Percentiles rank a stretch among this genome's conserved stretches.
phyloP scores from a whole-genome alignment of 805 yeast species.

The Cyberlindnera maclurae region DNA sequence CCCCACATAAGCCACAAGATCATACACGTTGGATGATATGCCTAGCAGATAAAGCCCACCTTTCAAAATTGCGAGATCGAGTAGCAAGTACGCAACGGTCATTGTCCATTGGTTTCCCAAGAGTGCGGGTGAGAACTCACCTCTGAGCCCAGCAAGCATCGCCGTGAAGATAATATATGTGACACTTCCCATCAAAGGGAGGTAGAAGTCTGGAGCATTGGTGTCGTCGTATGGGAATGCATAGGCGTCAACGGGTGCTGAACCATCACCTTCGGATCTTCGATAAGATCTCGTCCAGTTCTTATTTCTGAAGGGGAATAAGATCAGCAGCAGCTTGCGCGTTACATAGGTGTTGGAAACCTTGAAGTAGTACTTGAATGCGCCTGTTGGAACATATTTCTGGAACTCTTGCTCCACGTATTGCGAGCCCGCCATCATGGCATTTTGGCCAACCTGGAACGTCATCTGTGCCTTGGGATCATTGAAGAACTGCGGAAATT shows the following conservation, averaged over 20 bases:
- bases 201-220: slow-evolving; percentile 94
- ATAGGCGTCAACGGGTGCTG: slow-evolving; percentile 28
- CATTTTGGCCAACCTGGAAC: slow-evolving; percentile 79
- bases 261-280: slow-evolving; percentile 28
- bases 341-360: slow-evolving; percentile 86
- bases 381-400: slow-evolving; percentile 40
- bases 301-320: slow-evolving; percentile 80
- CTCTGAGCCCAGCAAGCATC: slow-evolving; percentile 74
- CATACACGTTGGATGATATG: slow-evolving; percentile 68
- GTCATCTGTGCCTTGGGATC: slow-evolving; percentile 84
- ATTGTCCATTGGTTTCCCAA: slow-evolving; percentile 83
- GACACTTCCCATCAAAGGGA: slow-evolving; percentile 87
- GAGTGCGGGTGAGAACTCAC: slow-evolving; percentile 88
- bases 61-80: slow-evolving; percentile 72
- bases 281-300: slow-evolving; percentile 66
- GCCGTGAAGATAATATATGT: slow-evolving; percentile 85
- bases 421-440: slow-evolving; percentile 74
- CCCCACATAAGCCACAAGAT: slow-evolving; percentile 82
- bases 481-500: slow-evolving; percentile 39
- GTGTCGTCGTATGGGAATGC: slow-evolving; percentile 80
- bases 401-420: slow-evolving; percentile 60
- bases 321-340: slow-evolving; percentile 59
- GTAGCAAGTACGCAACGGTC: slow-evolving; percentile 71
- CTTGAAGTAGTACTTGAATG: slow-evolving; percentile 81
- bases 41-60: slow-evolving; percentile 76